phyloP scores from a whole-genome alignment of 2,329 filamentous ascomycete species.

The Diplodia sapinea region DNA sequence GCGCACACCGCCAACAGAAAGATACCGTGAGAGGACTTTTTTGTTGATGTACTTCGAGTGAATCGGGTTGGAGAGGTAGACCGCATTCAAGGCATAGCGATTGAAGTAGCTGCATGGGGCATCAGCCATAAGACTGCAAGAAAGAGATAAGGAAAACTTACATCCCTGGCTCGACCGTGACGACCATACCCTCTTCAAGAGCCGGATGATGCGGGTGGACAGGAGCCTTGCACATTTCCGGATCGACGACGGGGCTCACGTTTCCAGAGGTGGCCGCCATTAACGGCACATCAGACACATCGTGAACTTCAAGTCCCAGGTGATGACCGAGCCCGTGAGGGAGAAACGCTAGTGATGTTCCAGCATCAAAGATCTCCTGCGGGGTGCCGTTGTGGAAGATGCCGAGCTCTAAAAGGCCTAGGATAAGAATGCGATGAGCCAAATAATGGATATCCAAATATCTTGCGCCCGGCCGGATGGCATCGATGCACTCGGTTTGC shows the following conservation, averaged over 20 bases:
- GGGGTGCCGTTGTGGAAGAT: constrained; percentile 69
- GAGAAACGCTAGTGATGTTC: constrained; percentile 89
- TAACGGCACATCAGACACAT: constrained; percentile 50
- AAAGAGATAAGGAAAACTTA: constrained; percentile 33
- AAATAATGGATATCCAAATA: constrained; percentile 76
- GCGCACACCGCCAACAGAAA: constrained; percentile 78
- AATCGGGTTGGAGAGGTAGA: constrained; percentile 74
- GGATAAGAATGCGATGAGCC: constrained; percentile 74
- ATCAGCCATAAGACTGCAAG: not conserved
- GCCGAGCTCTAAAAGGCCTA: constrained; percentile 72
- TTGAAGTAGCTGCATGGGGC: constrained; percentile 79
- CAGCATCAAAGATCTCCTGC: constrained; percentile 74
- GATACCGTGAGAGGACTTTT: constrained; percentile 76
- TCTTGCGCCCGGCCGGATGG: constrained; percentile 70
- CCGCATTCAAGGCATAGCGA: constrained; percentile 77
- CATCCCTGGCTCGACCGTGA: constrained; percentile 62
- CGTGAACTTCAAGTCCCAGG: constrained; percentile 90
- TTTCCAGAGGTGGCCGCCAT: constrained; percentile 30
- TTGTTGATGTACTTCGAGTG: constrained; percentile 79
- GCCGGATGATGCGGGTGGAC: constrained; percentile 43
- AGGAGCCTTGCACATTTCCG: constrained; percentile 41
- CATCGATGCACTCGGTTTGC: constrained; percentile 75
- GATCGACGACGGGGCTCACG: constrained; percentile 44
- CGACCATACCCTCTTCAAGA: constrained; percentile 61
- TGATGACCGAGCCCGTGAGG: constrained; percentile 92